Base-by-base conservation (phyloP, 441 rosid genomes). In the Sinapis alba region DNA sequence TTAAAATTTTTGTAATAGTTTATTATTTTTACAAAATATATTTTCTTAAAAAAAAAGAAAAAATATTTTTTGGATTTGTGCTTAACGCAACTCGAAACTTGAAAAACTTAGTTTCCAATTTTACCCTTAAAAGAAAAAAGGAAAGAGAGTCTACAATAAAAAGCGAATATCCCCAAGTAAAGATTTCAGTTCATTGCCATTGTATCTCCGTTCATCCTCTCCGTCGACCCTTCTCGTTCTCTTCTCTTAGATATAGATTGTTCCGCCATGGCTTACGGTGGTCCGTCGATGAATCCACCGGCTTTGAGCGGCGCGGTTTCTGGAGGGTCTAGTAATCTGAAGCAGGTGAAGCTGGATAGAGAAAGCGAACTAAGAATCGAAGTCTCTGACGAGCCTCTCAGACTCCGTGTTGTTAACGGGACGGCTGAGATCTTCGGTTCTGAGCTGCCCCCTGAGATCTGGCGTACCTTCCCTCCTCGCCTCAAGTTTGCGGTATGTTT, bases 311-410 rank as follows among this genome's bases (percentile, higher is more conserved):
- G 83, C n/a, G 16, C 64, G 0, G 41, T 60, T 65, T 51, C 93
- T 8, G 74, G 56, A 2, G 56, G 75, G 41, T 75, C 94, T 56
- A 61, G 80, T 13, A 28, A 82, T 24, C 56, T 80, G 1, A 94
- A 82, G 86, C 98, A 90, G 66, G 92, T 93, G 75, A 95, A 89
- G 74, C 69, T 95, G 69, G 97, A 89, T 43, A 88, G 77, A 43
- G 99, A 95, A 81, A 86, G 91, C 75, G 97, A 95, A 80, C 91
- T 95, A 10, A 86, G 98, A 75, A 84, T 95, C 23, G 97, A 95
- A 82, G 97, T 89, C 32, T 88, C 88, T 18, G 76, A 83, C 34
- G 92, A 90, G 50, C 89, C 92, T 28, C 91, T 93, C 24, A 90
- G 85, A 43, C 86, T 93, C 66, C 86, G 98, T 62, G 77, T 93